Percentiles rank a stretch among this genome's conserved stretches.
Evolutionary conservation across 257 asterid species (phyloP).

Genomic region (Primulina huaijiensis): DNA sequence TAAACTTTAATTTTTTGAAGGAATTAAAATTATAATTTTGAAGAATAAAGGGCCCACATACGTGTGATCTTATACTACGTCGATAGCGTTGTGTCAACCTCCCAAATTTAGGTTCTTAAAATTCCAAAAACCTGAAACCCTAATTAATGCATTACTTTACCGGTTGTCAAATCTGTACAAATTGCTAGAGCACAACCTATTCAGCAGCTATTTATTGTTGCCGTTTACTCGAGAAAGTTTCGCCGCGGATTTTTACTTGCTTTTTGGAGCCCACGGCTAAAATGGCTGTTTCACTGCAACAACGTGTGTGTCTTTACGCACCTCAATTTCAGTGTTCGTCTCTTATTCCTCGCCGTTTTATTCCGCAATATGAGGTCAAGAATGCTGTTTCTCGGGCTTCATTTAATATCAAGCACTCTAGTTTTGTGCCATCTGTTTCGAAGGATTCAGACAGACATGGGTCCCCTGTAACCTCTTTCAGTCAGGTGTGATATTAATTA

Average conservation of each 20-base stretch:
- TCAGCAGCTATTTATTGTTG: not conserved
- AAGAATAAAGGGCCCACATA: no score
- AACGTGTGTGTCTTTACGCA: conserved; percentile 19
- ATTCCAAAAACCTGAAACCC: not conserved
- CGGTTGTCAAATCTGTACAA: not conserved
- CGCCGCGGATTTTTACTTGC: not conserved
- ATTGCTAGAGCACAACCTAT: not conserved
- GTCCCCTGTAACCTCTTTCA: conserved; percentile 38
- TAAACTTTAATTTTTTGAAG: no score
- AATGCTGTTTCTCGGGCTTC: conserved; percentile 10
- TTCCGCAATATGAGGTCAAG: conserved; percentile 18
- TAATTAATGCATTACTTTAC: not conserved
- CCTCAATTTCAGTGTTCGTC: conserved; percentile 23
- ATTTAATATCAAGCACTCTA: conserved; percentile 27
- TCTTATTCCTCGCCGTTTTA: conserved; percentile 17
- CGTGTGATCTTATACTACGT: no score
- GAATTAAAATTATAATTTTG: no score
- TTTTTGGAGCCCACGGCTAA: not conserved
- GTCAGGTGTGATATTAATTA: conserved; percentile 34
- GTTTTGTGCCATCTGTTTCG: conserved; percentile 28
- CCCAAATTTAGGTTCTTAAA: no score
- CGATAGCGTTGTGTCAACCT: no score
- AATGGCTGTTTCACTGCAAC: conserved; percentile 33
- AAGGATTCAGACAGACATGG: conserved; percentile 30
- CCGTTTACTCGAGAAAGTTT: not conserved